phyloP scores from a whole-genome alignment of 2,329 filamentous ascomycete species.

The Aspergillus fijiensis region DNA sequence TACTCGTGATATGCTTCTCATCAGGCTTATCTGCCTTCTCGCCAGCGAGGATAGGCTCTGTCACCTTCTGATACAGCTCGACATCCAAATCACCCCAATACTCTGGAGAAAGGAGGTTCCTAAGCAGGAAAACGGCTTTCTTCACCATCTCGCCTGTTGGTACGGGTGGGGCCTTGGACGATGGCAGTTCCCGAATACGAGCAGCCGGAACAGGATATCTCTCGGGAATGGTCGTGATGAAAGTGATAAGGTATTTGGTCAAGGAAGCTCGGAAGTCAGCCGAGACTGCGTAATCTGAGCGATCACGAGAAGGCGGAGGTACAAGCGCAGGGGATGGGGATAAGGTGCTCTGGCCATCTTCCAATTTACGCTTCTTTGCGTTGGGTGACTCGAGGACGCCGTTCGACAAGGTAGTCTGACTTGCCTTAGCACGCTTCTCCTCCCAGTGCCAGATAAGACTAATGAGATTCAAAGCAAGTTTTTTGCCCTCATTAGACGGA shows the following conservation, averaged over 20 bases:
- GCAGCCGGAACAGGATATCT: constrained; percentile 74
- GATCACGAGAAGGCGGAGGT: constrained; percentile 48
- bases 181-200: constrained; percentile 59
- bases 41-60: constrained; percentile 77
- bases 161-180: constrained; percentile 51
- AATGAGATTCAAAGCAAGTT: constrained; percentile 86
- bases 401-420: constrained; percentile 28
- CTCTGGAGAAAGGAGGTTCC: constrained; percentile 78
- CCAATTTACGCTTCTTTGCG: constrained; percentile 72
- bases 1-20: constrained; percentile 79
- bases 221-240: constrained; percentile 87
- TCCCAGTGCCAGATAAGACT: constrained; percentile 92
- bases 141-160: constrained; percentile 75
- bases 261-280: constrained; percentile 70
- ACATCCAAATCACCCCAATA: constrained; percentile 93
- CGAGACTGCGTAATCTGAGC: constrained; percentile 68
- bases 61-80: constrained; percentile 86
- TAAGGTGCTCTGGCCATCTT: constrained; percentile 58
- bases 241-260: constrained; percentile 92
- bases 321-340: constrained; percentile 55
- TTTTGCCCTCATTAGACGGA: constrained; percentile 87
- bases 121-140: constrained; percentile 77
- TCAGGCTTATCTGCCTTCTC: constrained; percentile 83
- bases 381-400: constrained; percentile 67
- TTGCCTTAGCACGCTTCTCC: constrained; percentile 69